Conservation (phyloP, 1,284 basidiomycete genomes). For the Melanopsichium pennsylvanicum region DNA sequence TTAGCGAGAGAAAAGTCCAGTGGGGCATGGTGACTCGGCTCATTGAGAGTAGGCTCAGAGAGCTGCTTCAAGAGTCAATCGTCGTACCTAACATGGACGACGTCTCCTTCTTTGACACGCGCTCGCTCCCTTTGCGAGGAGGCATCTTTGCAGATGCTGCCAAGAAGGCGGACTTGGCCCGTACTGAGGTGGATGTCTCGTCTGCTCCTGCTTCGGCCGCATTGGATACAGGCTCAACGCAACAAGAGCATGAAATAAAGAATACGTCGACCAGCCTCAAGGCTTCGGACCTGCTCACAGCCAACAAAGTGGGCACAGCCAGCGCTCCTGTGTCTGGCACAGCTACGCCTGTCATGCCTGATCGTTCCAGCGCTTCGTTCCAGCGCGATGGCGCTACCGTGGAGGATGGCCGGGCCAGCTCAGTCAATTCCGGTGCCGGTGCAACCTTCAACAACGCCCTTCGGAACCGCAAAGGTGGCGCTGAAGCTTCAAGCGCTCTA, state of each 20-base stretch:
- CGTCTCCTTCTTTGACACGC: slow-evolving; percentile 90
- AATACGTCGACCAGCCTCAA: slow-evolving; percentile 2
- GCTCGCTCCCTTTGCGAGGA: slow-evolving; percentile 73
- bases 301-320: slow-evolving; percentile 15
- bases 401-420: slow-evolving; percentile 18
- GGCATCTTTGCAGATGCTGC: slow-evolving; percentile 88
- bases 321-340: slow-evolving; percentile 45
- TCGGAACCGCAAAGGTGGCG: slow-evolving; percentile 33
- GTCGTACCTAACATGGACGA: slow-evolving; percentile 98
- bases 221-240: not conserved
- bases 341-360: slow-evolving; percentile 22
- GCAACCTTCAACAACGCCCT: slow-evolving; percentile 7
- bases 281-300: slow-evolving; percentile 22
- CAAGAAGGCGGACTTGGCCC: slow-evolving; percentile 23
- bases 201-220: slow-evolving; percentile 8
- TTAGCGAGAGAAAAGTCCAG: slow-evolving; percentile 87
- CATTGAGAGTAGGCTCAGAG: slow-evolving; percentile 86
- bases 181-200: slow-evolving; percentile 4
- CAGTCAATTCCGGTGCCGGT: slow-evolving; percentile 9
- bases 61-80: slow-evolving; percentile 88
- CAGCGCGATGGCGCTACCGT: not conserved
- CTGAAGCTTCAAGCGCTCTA: slow-evolving; percentile 1
- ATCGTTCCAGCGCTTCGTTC: slow-evolving; percentile 1
- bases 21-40: slow-evolving; percentile 89
- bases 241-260: slow-evolving; percentile 12